These are phyloP conservation scores for Lasiodiplodia gonubiensis DNA, from an alignment of 2,329 filamentous ascomycete genomes.

Conservation along the genomic window DNA sequence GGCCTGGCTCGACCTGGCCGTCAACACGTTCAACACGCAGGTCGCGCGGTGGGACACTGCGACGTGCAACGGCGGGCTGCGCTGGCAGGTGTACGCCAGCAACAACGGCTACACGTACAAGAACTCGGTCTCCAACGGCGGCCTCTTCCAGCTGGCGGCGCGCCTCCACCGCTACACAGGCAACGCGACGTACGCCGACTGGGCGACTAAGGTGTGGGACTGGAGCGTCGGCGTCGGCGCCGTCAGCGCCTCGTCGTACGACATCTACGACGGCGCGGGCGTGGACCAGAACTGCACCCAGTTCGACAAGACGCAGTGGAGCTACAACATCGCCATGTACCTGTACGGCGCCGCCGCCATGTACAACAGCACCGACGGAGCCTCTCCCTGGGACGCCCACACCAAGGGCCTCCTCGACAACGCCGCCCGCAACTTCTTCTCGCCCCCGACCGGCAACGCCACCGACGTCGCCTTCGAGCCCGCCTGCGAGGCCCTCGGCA, in stretches of 20 bases:
- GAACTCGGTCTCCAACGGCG: slow-evolving; percentile 64
- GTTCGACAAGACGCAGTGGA: slow-evolving; percentile 53
- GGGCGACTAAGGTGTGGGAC: slow-evolving; percentile 72
- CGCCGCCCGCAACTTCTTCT: slow-evolving; percentile 60
- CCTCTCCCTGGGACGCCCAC: slow-evolving; percentile 61
- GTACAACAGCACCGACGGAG: slow-evolving; percentile 59
- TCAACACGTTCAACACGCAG: slow-evolving; percentile 82
- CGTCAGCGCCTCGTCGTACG: slow-evolving; percentile 50
- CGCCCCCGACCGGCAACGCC: slow-evolving; percentile 55
- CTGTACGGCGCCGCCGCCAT: slow-evolving; percentile 55
- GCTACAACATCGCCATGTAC: slow-evolving; percentile 54
- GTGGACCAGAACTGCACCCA: slow-evolving; percentile 50
- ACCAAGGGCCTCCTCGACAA: slow-evolving; percentile 65
- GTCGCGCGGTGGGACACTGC: slow-evolving; percentile 70
- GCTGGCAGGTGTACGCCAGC: slow-evolving; percentile 85
- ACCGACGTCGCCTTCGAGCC: slow-evolving; percentile 56
- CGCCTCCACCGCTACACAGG: slow-evolving; percentile 78
- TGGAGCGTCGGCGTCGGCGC: slow-evolving; percentile 59
- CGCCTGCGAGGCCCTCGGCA: slow-evolving; percentile 53
- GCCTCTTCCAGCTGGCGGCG: slow-evolving; percentile 64
- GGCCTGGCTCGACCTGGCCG: slow-evolving; percentile 78
- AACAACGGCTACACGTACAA: slow-evolving; percentile 71
- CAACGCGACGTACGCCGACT: slow-evolving; percentile 77
- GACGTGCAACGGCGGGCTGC: slow-evolving; percentile 74
- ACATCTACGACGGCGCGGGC: slow-evolving; percentile 54